Evolutionary conservation across 2,329 filamentous ascomycete genomes (phyloP).

Genomic region (Gliomastix tumulicola): DNA sequence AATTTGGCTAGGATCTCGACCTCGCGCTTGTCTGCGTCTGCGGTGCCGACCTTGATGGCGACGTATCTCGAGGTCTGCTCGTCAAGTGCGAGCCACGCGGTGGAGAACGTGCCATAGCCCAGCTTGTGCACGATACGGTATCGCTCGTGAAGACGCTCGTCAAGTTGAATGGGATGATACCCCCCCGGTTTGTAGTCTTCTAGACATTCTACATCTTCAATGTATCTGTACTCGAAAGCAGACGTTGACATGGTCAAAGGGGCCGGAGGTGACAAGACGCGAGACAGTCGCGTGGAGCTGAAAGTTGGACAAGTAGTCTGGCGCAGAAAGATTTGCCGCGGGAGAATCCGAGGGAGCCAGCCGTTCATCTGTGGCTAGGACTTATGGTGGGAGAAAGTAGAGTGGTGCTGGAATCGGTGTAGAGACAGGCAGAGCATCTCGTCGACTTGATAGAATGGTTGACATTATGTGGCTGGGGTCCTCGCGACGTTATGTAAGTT

Average conservation of each 20-base stretch:
- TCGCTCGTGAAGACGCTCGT: conserved; percentile 20
- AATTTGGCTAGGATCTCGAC: conserved; percentile 10
- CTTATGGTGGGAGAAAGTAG: too few relatives aligned
- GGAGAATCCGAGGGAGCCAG: too few relatives aligned
- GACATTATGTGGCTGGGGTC: too few relatives aligned
- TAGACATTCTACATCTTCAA: conserved; percentile 11
- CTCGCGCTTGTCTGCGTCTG: conserved; percentile 11
- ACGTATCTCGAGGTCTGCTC: conserved; percentile 13
- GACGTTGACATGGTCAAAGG: background rate
- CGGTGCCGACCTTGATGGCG: conserved; percentile 21
- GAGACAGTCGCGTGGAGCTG: too few relatives aligned
- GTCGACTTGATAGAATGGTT: too few relatives aligned
- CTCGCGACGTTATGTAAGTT: too few relatives aligned
- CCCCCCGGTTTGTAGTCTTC: conserved; percentile 22
- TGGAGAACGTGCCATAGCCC: conserved; percentile 19
- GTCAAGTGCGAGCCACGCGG: conserved; percentile 22
- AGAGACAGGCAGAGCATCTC: too few relatives aligned
- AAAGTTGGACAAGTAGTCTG: too few relatives aligned
- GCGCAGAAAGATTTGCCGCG: too few relatives aligned
- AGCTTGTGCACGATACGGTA: conserved; percentile 19
- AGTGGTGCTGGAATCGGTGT: too few relatives aligned
- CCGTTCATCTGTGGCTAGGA: too few relatives aligned
- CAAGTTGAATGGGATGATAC: conserved; percentile 29
- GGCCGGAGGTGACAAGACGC: too few relatives aligned
- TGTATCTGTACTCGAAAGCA: conserved; percentile 1